Evolutionary conservation across 2,329 filamentous ascomycete species (phyloP), one percentile per base, ranked within the genome.

Genomic region (Tolypocladium tropicale): DNA sequence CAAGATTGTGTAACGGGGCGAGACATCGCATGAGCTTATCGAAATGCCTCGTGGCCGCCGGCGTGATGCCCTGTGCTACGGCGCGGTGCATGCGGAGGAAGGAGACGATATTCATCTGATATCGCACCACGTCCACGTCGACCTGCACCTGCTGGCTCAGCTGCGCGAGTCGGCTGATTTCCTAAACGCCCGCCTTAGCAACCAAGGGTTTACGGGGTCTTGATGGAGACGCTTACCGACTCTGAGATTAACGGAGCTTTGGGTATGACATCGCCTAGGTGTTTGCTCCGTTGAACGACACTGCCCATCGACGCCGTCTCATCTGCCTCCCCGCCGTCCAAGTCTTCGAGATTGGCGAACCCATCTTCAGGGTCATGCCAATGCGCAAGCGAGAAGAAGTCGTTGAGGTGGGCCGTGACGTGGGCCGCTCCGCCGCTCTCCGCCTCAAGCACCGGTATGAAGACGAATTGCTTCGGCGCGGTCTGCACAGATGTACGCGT

Each of bases 81-180:
- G 90, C 92, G 54, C 93, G 86, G 71, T 95, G 92, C 68, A 95
- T 81, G 32, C 94, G 86, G 62, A 97, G 78, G 68, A 95, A 96
- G 3, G 91, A 83, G 53, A 93, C 76, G 39, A 97, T 83, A 70
- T 97, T 93, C 76, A 93, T 86, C 57, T 93, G 80, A 70, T 97
- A 97, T 48, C 89, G 84, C 57, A 83, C 77, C 2, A 96, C 82
- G 61, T 96, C 91, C 23, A 92, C 80, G 57, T 85, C 88, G 30
- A 91, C 75, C 43, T 78, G 80, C 16, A 88, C 83, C 3, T 78
- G 67, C 2, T 78, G 73, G 55, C 81, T 80, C 3, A 83, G 75
- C n/a, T 76, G 73, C 3, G 82, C 78, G 2, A 95, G 75, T 5
- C 75, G 72, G 16, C 79, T 75, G 37, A 95, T 79, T 43, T 83